These are phyloP conservation scores for Physcia stellaris DNA, from an alignment of 495 filamentous ascomycete species.

Conservation along the genomic window DNA sequence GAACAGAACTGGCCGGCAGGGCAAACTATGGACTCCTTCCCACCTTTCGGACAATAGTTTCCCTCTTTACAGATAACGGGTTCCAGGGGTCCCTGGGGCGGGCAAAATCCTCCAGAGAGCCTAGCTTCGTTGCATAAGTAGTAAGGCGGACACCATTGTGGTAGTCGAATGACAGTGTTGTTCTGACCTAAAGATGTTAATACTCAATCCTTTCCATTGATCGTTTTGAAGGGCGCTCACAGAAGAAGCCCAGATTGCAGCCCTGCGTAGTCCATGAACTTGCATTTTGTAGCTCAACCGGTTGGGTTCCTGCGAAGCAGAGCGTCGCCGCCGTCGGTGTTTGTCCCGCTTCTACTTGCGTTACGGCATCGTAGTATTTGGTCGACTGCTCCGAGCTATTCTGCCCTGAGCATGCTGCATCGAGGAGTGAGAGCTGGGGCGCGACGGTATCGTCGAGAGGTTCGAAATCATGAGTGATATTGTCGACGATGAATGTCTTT, in stretches of 20 bases:
- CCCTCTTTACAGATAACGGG: slow-evolving; percentile 30
- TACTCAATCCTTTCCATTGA: slow-evolving; percentile 3
- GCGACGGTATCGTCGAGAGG: too few relatives aligned
- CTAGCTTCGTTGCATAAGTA: slow-evolving; percentile 23
- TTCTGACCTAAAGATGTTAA: slow-evolving; percentile 22
- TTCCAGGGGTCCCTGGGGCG: slow-evolving; percentile 23
- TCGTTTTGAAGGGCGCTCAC: slow-evolving; percentile 13
- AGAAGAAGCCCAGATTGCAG: slow-evolving; percentile 27
- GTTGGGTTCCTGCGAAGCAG: slow-evolving; percentile 6
- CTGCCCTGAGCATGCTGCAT: neutral
- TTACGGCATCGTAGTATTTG: neutral
- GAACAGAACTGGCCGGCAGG: slow-evolving; percentile 32
- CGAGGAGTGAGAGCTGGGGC: neutral
- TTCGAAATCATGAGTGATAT: too few relatives aligned
- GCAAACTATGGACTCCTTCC: slow-evolving; percentile 22
- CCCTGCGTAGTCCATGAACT: slow-evolving; percentile 21
- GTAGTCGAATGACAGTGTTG: slow-evolving; percentile 29
- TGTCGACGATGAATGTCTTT: neutral
- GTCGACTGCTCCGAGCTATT: neutral
- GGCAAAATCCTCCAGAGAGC: slow-evolving; percentile 19
- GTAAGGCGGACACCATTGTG: slow-evolving; percentile 32
- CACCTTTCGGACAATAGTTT: slow-evolving; percentile 28
- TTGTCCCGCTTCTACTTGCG: neutral
- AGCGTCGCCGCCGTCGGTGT: neutral
- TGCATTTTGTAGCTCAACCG: slow-evolving; percentile 25